phyloP scores from a whole-genome alignment of 306 rosid species.

The Gastrolobium bilobum region DNA sequence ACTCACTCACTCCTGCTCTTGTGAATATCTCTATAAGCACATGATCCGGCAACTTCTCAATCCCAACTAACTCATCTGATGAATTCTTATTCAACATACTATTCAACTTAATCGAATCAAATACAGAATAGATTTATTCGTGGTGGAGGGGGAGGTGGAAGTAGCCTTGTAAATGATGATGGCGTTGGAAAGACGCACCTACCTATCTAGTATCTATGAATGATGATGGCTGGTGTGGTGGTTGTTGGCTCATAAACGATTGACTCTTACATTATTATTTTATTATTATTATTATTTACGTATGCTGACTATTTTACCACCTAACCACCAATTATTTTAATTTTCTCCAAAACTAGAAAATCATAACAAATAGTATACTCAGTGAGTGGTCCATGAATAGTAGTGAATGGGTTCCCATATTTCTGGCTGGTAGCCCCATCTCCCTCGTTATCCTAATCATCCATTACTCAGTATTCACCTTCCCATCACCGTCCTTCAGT shows the following conservation, averaged over 20 bases:
- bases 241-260: slow-evolving; percentile 4
- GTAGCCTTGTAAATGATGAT: background rate
- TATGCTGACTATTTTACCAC: background rate
- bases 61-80: slow-evolving; percentile 8
- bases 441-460: background rate
- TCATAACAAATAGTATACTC: background rate
- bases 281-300: background rate
- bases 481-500: background rate
- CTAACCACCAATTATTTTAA: slow-evolving; percentile 31
- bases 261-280: background rate
- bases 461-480: background rate
- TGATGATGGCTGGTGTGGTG: background rate
- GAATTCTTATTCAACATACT: slow-evolving; percentile 21
- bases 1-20: slow-evolving; percentile 62
- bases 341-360: background rate
- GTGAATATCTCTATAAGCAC: slow-evolving; percentile 72
- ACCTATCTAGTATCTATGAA: too few species aligned
- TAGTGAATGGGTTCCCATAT: slow-evolving; percentile 27
- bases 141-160: too few species aligned
- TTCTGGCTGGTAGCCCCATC: slow-evolving; percentile 20
- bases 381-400: slow-evolving; percentile 3
- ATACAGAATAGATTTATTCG: too few species aligned
- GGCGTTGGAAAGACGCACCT: slow-evolving; percentile 2
- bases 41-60: slow-evolving; percentile 72
- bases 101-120: background rate